Conservation (phyloP, 257 asterid species). For the Forsythia viridissima region DNA sequence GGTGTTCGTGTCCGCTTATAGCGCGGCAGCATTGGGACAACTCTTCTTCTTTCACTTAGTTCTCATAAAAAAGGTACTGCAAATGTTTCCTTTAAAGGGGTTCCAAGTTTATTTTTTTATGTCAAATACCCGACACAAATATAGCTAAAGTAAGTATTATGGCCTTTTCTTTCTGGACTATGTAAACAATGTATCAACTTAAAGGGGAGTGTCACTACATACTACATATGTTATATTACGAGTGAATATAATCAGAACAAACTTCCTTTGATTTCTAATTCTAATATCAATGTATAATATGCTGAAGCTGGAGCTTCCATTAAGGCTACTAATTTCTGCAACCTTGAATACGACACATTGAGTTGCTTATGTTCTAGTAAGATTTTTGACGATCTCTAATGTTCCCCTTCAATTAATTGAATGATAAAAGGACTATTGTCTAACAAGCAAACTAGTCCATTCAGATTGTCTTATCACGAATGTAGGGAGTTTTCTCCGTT, state of each 20-base stretch:
- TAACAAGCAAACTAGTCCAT: not conserved
- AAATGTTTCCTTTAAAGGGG: not conserved
- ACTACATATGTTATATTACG: not conserved
- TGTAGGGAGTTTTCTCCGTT: too few species aligned
- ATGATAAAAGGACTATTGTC: not conserved
- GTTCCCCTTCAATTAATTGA: not conserved
- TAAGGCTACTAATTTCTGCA: not conserved
- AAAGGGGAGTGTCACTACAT: not conserved
- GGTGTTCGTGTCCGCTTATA: slow-evolving; percentile 60
- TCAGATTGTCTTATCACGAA: not conserved
- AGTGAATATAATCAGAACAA: not conserved
- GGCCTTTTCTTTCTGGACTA: not conserved
- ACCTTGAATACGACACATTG: not conserved
- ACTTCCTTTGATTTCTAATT: not conserved
- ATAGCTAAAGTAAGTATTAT: not conserved
- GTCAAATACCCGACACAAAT: not conserved
- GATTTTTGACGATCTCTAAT: not conserved
- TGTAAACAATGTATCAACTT: not conserved
- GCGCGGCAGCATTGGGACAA: slow-evolving; percentile 91
- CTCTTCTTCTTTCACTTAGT: slow-evolving; percentile 86
- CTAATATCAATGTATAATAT: not conserved
- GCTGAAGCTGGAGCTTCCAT: not conserved
- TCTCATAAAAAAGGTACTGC: slow-evolving; percentile 83
- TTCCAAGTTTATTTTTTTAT: not conserved
- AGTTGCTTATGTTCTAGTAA: not conserved